A percentile compares a stretch with the other conserved stretches of the same genome.
These are phyloP conservation scores for Ammopiptanthus mongolicus DNA, from an alignment of 306 rosid genomes.

Conservation along the genomic window DNA sequence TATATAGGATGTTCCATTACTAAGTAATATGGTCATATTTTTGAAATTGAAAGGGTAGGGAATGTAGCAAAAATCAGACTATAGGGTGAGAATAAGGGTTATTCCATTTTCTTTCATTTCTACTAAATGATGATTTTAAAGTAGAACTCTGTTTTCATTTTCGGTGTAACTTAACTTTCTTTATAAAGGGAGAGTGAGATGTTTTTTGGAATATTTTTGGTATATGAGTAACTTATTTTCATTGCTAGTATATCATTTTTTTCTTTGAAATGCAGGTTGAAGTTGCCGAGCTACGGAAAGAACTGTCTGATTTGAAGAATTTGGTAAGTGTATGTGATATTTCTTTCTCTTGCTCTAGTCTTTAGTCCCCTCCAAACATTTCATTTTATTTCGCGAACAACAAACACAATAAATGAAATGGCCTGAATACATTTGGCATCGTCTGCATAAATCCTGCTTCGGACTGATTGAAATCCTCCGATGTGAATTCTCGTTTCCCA, in stretches of 20 bases:
- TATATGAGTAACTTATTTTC: conserved; percentile 1
- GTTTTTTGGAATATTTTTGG: background rate
- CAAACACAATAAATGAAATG: background rate
- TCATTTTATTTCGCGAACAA: background rate
- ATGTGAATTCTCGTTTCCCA: background rate
- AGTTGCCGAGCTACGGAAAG: conserved; percentile 43
- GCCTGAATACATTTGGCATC: background rate
- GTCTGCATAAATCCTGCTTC: background rate
- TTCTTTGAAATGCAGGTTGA: conserved; percentile 59
- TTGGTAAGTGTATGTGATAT: conserved; percentile 42
- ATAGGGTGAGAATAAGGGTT: background rate
- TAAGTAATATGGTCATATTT: background rate
- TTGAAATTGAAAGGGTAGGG: background rate
- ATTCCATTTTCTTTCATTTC: background rate
- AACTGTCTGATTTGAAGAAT: conserved; percentile 42
- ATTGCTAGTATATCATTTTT: conserved; percentile 14
- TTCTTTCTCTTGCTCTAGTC: conserved; percentile 1
- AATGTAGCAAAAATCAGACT: background rate
- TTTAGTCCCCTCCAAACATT: background rate
- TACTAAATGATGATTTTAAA: background rate
- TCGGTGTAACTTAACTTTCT: background rate
- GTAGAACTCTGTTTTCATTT: conserved; percentile 1
- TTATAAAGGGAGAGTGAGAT: background rate
- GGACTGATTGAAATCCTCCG: background rate
- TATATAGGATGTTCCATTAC: background rate